These are phyloP conservation scores for Penstemon newberryi DNA, from an alignment of 257 asterid genomes.

Conservation along the genomic window DNA sequence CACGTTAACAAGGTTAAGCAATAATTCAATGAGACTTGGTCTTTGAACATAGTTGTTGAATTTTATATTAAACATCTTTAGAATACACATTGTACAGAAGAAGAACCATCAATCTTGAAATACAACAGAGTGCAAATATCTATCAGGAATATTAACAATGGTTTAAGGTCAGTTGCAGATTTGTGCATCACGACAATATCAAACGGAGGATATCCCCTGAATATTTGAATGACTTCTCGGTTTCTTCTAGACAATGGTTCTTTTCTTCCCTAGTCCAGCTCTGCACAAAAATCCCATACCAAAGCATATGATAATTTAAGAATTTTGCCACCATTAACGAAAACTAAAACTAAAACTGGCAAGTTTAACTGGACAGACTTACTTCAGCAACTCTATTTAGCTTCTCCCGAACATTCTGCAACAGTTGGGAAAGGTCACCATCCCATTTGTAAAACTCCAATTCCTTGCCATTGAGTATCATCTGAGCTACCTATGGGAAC, in stretches of 20 bases:
- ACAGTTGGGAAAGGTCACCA: constrained; percentile 70
- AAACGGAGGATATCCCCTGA: constrained; percentile 83
- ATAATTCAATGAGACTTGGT: too few species aligned
- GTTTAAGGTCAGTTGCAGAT: constrained; percentile 4
- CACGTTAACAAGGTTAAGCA: too few species aligned
- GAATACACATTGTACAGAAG: neutral
- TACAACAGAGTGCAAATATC: neutral
- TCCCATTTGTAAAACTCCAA: constrained; percentile 96
- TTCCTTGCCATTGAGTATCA: constrained; percentile 66
- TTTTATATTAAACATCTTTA: neutral
- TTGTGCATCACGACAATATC: constrained; percentile 50
- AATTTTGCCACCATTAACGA: neutral
- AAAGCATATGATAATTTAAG: neutral
- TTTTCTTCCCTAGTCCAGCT: constrained; percentile 86
- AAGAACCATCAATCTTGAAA: neutral
- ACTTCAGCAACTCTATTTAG: constrained; percentile 80
- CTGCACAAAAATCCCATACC: constrained; percentile 33
- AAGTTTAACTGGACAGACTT: constrained; percentile 15
- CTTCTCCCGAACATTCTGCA: constrained; percentile 85
- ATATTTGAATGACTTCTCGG: constrained; percentile 90
- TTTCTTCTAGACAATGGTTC: constrained; percentile 88
- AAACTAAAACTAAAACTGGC: too few species aligned
- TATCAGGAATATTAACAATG: constrained; percentile 20
- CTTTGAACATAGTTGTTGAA: neutral
- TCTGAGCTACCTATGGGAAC: constrained; percentile 64